Conservation (phyloP, 169 alveolate species). For the Cyclospora cayetanensis region DNA sequence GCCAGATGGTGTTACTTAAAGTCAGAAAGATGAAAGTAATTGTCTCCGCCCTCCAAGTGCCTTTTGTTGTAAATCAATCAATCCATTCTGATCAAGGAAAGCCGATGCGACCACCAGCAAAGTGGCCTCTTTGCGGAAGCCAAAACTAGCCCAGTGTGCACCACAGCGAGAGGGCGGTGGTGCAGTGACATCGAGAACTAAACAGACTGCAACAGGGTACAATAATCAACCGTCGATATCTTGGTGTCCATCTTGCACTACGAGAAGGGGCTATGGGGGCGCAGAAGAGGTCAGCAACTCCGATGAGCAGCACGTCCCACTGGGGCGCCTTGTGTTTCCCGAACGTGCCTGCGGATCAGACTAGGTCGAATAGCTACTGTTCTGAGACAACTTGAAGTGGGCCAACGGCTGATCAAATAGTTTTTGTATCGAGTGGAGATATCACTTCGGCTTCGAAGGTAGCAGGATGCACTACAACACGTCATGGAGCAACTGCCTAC, state of each 20-base stretch:
- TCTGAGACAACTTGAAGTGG: too few relatives aligned
- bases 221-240: background rate
- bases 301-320: too few relatives aligned
- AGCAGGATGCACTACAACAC: too few relatives aligned
- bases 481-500: too few relatives aligned
- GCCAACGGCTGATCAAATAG: too few relatives aligned
- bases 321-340: too few relatives aligned
- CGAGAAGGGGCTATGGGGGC: background rate
- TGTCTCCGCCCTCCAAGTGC: background rate
- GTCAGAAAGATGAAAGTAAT: background rate
- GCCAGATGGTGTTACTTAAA: background rate
- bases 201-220: background rate
- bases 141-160: background rate
- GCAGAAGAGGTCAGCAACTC: too few relatives aligned
- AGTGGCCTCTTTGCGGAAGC: background rate
- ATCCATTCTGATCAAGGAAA: background rate
- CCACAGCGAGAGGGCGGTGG: background rate
- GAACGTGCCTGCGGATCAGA: too few relatives aligned
- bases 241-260: background rate
- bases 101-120: background rate
- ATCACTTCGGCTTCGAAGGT: too few relatives aligned
- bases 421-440: too few relatives aligned
- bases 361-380: too few relatives aligned
- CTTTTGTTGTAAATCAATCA: constrained; percentile 5
- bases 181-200: background rate